Percentiles rank a stretch among this genome's conserved stretches.
phyloP scores from a whole-genome alignment of 805 yeast genomes.

The Ogataea methanolica region DNA sequence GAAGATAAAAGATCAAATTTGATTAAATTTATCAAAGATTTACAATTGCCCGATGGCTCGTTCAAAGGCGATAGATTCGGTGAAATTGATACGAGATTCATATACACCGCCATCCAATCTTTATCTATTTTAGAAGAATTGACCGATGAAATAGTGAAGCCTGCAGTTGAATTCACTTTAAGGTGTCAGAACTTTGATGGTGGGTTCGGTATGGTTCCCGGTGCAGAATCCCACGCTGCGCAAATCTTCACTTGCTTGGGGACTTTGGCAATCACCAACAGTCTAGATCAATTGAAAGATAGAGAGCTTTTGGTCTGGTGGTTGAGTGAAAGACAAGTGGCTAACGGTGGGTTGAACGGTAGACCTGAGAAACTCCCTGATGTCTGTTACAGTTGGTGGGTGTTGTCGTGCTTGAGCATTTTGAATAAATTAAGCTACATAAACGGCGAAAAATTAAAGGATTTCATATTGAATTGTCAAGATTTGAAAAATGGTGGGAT shows the following conservation, averaged over 20 bases:
- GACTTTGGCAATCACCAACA: slow-evolving; percentile 63
- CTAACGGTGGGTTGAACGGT: slow-evolving; percentile 90
- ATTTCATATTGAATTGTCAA: slow-evolving; percentile 73
- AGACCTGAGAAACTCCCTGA: slow-evolving; percentile 95
- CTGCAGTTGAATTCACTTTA: slow-evolving; percentile 61
- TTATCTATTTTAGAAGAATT: slow-evolving; percentile 66
- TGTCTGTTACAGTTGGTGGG: slow-evolving; percentile 99
- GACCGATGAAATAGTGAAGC: slow-evolving; percentile 39
- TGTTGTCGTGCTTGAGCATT: slow-evolving; percentile 67
- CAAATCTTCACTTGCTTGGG: slow-evolving; percentile 86
- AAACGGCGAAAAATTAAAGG: slow-evolving; percentile 53
- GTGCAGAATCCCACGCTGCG: slow-evolving; percentile 94
- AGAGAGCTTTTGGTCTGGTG: slow-evolving; percentile 65
- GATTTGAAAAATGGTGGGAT: slow-evolving; percentile 82
- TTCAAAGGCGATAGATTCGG: slow-evolving; percentile 90
- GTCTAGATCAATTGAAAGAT: slow-evolving; percentile 43
- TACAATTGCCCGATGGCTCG: slow-evolving; percentile 63
- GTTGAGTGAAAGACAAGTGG: slow-evolving; percentile 87
- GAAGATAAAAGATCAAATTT: slow-evolving; percentile 24
- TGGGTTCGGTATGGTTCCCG: slow-evolving; percentile 90
- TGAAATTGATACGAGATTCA: slow-evolving; percentile 89
- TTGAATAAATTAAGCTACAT: slow-evolving; percentile 72
- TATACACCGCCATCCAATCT: slow-evolving; percentile 74
- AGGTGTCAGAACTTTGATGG: slow-evolving; percentile 90
- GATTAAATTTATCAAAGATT: slow-evolving; percentile 34